Evolutionary conservation across 2,329 filamentous ascomycete species (phyloP), one percentile per base, ranked within the genome.

Genomic region (Tolypocladium album): DNA sequence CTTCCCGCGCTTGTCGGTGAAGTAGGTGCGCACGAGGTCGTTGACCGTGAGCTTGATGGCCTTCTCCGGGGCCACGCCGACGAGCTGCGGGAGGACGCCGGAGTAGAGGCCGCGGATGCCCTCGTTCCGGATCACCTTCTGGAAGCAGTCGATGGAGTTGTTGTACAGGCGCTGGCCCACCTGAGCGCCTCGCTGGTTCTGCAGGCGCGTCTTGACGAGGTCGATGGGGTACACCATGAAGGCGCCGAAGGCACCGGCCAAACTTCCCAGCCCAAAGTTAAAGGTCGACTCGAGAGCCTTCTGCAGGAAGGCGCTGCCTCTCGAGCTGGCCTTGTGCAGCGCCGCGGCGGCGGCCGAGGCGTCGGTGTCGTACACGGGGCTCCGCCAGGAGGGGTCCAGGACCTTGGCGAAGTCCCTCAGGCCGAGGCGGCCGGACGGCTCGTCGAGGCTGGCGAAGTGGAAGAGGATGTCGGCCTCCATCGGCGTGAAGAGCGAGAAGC

Each of bases 191-290:
- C 94, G 86, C 80, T 99, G 94, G 78, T 99, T 99, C 76, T 99
- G 94, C 87, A 99, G 89, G 62, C 94, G 87, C 1, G 94, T 99
- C 84, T 99, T 99, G 74, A 99, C 94, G 63, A 99, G 79, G 78
- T 99, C 94, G 71, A 99, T 97, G 31, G 94, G 94, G 74, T 99
- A 99, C 59, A 99, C 94, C 91, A 99, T 97, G 74, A 99, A 97
- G 15, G 94, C 94, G 72, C 94, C 94, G 71, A 99, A 99, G 12
- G 94, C 94, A 75, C 94, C 94, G 9, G 94, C 94, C 66, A 96
- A 67, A 72, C 89, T 92, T 61, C 94, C 94, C 8, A 99, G 84
- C 3, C 79, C 86, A 72, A 99, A 99, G 79, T 96, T 92, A 75
- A 97, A 95, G 2, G 81, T 84, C 1, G 92, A 96, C 71, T 92